Evolutionary conservation across 1,139 yeast genomes (phyloP).

Genomic region (Saccharomycopsis hybrid): DNA sequence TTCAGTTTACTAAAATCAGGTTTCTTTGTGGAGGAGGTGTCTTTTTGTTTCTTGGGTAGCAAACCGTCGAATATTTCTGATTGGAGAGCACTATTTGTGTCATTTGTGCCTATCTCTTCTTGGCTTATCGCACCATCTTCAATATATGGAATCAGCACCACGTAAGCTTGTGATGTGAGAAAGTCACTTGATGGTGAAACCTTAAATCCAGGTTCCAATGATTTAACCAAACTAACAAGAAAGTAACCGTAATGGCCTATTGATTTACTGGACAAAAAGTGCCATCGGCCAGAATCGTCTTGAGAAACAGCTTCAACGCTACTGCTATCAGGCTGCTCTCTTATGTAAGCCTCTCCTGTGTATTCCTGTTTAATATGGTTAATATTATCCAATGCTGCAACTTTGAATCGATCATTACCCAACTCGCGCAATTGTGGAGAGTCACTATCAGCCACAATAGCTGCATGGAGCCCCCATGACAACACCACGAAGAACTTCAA

Average conservation of each 20-base stretch:
- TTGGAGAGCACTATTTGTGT: not conserved
- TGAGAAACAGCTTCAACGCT: not conserved
- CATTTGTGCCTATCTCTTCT: no score
- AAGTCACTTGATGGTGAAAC: constrained; percentile 17
- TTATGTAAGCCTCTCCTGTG: constrained; percentile 7
- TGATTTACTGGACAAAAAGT: no score
- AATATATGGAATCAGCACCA: constrained; percentile 14
- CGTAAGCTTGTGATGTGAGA: constrained; percentile 4
- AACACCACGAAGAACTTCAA: constrained; percentile 17
- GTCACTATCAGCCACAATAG: constrained; percentile 20
- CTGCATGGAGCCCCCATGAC: constrained; percentile 21
- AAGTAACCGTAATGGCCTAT: no score
- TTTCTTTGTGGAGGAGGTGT: not conserved
- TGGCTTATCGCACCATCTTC: no score
- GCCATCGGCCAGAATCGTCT: no score
- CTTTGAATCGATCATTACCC: constrained; percentile 19
- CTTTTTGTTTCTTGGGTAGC: not conserved
- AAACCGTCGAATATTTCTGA: not conserved
- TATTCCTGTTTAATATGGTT: constrained; percentile 14
- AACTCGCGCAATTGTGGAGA: constrained; percentile 14
- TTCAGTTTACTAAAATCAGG: constrained; percentile 1
- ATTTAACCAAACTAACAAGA: constrained; percentile 12
- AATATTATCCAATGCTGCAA: constrained; percentile 18
- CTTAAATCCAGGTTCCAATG: constrained; percentile 18
- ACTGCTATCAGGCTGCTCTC: not conserved